phyloP scores from a whole-genome alignment of 1,284 basidiomycete species.

The Puccinia polysora region DNA sequence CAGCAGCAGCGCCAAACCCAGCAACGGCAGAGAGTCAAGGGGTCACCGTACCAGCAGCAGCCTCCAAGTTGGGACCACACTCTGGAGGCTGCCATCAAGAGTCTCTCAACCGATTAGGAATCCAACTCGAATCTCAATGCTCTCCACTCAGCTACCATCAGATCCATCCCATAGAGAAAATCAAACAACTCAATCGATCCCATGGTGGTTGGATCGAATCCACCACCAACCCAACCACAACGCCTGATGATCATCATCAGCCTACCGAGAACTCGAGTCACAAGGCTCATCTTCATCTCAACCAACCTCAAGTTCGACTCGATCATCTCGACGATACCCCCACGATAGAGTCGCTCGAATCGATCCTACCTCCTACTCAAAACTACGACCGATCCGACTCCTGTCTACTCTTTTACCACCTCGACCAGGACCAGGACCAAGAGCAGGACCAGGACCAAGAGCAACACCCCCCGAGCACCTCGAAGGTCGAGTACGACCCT shows the following conservation, averaged over 20 bases:
- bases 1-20: no score
- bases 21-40: no score
- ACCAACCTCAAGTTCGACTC: background rate
- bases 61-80: no score
- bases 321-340: background rate
- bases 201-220: slow-evolving; percentile 32
- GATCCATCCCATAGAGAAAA: slow-evolving; percentile 22
- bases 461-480: background rate
- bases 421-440: background rate
- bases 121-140: slow-evolving; percentile 10
- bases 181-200: slow-evolving; percentile 4
- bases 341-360: background rate
- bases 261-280: background rate
- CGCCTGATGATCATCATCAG: background rate
- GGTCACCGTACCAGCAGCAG: no score
- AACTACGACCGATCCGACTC: background rate
- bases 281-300: background rate
- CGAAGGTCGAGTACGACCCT: background rate
- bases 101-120: slow-evolving; percentile 5
- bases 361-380: background rate
- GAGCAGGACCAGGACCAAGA: background rate
- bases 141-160: slow-evolving; percentile 23
- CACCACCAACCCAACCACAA: background rate
- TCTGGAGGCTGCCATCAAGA: no score
- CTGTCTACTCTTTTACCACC: background rate